These are phyloP conservation scores for Verbascum thapsus DNA, from an alignment of 257 asterid species.

Conservation along the genomic window DNA sequence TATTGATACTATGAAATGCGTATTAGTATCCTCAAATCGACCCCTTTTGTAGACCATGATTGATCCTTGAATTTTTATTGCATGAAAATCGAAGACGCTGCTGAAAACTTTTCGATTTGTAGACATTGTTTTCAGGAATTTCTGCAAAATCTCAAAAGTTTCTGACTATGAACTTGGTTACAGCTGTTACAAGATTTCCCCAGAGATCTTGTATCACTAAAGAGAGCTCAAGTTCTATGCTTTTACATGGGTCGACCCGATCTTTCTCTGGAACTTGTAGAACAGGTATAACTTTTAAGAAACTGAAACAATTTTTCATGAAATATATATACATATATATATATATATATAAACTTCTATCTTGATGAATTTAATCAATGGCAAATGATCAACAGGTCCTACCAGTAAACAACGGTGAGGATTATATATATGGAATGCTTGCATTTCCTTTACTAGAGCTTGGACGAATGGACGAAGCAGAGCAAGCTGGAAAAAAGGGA, in stretches of 20 bases:
- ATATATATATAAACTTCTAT: not conserved
- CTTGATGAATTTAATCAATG: slow-evolving; percentile 5
- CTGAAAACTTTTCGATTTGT: not conserved
- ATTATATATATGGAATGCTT: slow-evolving; percentile 84
- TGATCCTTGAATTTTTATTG: slow-evolving; percentile 6
- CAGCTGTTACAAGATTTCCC: slow-evolving; percentile 84
- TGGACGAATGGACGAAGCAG: slow-evolving; percentile 77
- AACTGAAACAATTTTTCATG: too few relatives aligned
- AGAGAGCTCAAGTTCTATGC: slow-evolving; percentile 84
- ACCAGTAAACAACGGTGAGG: slow-evolving; percentile 56
- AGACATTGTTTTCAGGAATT: slow-evolving; percentile 13
- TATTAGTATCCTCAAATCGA: not conserved
- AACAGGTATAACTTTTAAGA: slow-evolving; percentile 52
- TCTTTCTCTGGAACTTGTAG: slow-evolving; percentile 70
- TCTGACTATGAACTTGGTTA: slow-evolving; percentile 27
- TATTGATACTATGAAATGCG: not conserved
- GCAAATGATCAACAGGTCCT: slow-evolving; percentile 58
- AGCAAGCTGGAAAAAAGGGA: slow-evolving; percentile 71
- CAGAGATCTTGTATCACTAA: slow-evolving; percentile 72
- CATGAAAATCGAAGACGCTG: not conserved
- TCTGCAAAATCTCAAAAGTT: slow-evolving; percentile 22
- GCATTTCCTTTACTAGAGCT: slow-evolving; percentile 91
- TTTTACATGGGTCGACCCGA: slow-evolving; percentile 88
- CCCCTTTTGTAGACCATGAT: slow-evolving; percentile 8
- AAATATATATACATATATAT: not conserved